Evolutionary conservation across 2,329 filamentous ascomycete species (phyloP).

Genomic region (Ascocoryne sarcoides): DNA sequence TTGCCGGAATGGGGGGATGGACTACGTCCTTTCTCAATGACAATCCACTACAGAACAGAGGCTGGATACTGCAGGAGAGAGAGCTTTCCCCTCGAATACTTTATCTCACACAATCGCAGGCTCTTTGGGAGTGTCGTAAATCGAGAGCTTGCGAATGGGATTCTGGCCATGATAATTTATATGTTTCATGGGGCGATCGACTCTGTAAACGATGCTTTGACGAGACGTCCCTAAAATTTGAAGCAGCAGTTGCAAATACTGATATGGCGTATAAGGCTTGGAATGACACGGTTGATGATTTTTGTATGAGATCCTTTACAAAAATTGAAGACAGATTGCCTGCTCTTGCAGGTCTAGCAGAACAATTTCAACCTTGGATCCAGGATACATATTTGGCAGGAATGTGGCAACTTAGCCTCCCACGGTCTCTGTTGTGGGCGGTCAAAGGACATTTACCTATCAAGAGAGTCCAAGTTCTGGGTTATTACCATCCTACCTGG

Average conservation of each 20-base stretch:
- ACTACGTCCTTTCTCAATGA: too few relatives aligned
- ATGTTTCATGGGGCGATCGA: too few relatives aligned
- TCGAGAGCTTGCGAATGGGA: neutral
- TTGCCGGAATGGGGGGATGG: too few relatives aligned
- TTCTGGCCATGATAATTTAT: too few relatives aligned
- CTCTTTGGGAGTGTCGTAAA: neutral
- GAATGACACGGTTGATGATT: conserved; percentile 14
- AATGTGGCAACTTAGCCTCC: conserved; percentile 12
- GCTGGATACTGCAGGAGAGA: neutral
- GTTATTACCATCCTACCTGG: neutral
- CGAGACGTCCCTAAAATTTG: too few relatives aligned
- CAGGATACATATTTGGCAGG: conserved; percentile 18
- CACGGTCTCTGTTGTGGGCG: too few relatives aligned
- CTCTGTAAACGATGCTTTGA: too few relatives aligned
- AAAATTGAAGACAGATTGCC: conserved; percentile 15
- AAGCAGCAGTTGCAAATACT: too few relatives aligned
- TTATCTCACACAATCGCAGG: neutral
- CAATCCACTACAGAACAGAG: neutral
- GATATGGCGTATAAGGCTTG: neutral
- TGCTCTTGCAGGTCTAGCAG: conserved; percentile 17
- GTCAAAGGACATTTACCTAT: too few relatives aligned
- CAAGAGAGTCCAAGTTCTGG: too few relatives aligned
- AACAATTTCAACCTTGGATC: conserved; percentile 9
- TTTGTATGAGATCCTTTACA: conserved; percentile 12
- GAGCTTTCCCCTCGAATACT: neutral